Base-by-base conservation (phyloP, 2,329 filamentous ascomycete genomes). In the Aureobasidium sp. region DNA sequence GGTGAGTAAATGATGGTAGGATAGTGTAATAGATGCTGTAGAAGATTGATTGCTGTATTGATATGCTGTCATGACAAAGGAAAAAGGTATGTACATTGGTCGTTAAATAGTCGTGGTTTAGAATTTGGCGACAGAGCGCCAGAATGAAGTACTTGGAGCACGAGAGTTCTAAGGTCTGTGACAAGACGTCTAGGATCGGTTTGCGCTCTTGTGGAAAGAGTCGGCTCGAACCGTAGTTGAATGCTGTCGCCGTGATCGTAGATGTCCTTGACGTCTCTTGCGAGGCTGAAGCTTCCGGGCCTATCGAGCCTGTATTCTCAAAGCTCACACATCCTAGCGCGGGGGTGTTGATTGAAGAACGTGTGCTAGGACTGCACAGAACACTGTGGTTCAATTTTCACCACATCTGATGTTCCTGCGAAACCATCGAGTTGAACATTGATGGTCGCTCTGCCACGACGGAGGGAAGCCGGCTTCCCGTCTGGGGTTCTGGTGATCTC, bases 51-150 rank as follows among this genome's bases (percentile, higher is more conserved):
- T 27, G 15, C 35, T 53, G 15, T 25, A 4, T 11, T 29, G 4
- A 53, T 27, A 53, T 53, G 49, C 49, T 53, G 21, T 54, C 37
- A 15, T 42, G 10, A 54, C 50, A 54, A 54, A 54, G 35, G 50
- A 54, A 31, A 54, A 10, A n/a, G 5, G 21, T 53, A 38, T 54
- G 6, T 42, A 54, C 4, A 19, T 40, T 54, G 23, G 10, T 54
- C 50, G 25, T 54, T 2, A 19, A 9, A 4, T 17, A 3, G 25
- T 54, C 50, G 50, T 54, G 15, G 42, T 17, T n/a, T 5, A 7
- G 8, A 8, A 19, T 29, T 29, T 23, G 25, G 31, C 49, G 17
- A 19, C 2, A 27, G 19, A 38, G 33, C 17, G 31, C 33, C 4
- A 15, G 13, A 6, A 7, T 10, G 21, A 27, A 19, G 33, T 27